Conservation (phyloP, 192 early-diverging fungal species). For the Coemansia sp. region DNA sequence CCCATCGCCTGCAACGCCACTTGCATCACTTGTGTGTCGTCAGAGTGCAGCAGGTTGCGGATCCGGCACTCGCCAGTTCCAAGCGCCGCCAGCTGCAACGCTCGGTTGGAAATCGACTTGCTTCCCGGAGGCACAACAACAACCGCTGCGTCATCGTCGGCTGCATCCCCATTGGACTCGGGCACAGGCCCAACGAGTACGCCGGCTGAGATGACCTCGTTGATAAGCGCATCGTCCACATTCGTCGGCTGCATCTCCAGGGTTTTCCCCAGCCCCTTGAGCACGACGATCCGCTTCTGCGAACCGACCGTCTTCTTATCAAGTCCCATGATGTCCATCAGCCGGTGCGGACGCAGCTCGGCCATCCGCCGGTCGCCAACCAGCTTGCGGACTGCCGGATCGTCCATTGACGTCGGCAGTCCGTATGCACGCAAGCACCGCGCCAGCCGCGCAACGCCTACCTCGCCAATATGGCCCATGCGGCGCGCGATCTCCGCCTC, state of each 20-base stretch:
- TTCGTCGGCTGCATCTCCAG: constrained; percentile 80
- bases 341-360: constrained; percentile 68
- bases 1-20: constrained; percentile 86
- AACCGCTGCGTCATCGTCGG: constrained; percentile 6
- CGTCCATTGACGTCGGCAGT: constrained; percentile 82
- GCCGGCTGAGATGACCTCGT: constrained; percentile 78
- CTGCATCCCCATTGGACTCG: constrained; percentile 14
- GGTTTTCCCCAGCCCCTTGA: constrained; percentile 82
- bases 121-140: constrained; percentile 81
- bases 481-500: constrained; percentile 93
- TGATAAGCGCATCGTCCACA: constrained; percentile 84
- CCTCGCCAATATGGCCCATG: constrained; percentile 83
- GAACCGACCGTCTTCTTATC: constrained; percentile 97
- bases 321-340: constrained; percentile 90
- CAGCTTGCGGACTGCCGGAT: constrained; percentile 68
- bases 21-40: constrained; percentile 98
- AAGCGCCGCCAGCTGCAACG: constrained; percentile 87
- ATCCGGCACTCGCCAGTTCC: constrained; percentile 80
- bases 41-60: constrained; percentile 89
- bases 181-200: constrained; percentile 67
- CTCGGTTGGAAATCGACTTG: constrained; percentile 98
- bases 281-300: constrained; percentile 88
- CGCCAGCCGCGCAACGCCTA: constrained; percentile 81
- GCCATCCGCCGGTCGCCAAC: constrained; percentile 67
- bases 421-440: constrained; percentile 86